Evolutionary conservation across 2,329 filamentous ascomycete species (phyloP), one percentile per base, ranked within the genome.

Genomic region (Beauveria pseudobassiana): DNA sequence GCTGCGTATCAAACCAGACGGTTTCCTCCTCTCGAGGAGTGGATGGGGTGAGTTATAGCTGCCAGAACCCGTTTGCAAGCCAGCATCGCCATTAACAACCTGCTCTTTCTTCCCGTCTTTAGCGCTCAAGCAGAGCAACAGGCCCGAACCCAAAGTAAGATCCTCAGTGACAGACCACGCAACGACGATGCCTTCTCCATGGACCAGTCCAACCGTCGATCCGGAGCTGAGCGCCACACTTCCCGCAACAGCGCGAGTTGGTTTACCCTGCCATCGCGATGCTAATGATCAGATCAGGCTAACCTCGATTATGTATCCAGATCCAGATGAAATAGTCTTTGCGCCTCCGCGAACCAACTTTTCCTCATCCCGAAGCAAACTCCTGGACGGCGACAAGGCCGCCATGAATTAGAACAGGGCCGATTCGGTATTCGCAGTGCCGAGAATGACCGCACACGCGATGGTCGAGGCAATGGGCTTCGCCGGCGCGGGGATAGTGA

Each of bases 261-360:
- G 83, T 74, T 16, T 62, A 55, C 60, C 60, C 61, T 61, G 43
- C 53, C 42, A 34, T 49, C 50, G 45, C 42, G 48, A 24, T 18
- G 42, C 30, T 9, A 34, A 18, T n/a, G 12, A 18, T 56, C 43
- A 62, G 49, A 45, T 20, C 4, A 14, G 43, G 10, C 56, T 63
- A 49, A 57, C 40, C 10, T 45, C 12, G 22, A 22, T 63, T 57
- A 66, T 65, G 34, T 64, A 69, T 67, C 43, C 67, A 89, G 86
- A 84, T 72, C 77, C 84, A 69, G 93, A 96, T 68, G 91, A 96
- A 65, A 89, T 96, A 62, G 83, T 95, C 63, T 88, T 96, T 62
- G 92, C 90, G 16, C 92, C 92, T 22, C 90, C 92, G 1, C 90
- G 90, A 73, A 90, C 86, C 52, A 85, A 86, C 50, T 96, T 97